These are phyloP conservation scores for Ambrosia hybrid DNA, from an alignment of 140 eudicot genomes.

Conservation along the genomic window DNA sequence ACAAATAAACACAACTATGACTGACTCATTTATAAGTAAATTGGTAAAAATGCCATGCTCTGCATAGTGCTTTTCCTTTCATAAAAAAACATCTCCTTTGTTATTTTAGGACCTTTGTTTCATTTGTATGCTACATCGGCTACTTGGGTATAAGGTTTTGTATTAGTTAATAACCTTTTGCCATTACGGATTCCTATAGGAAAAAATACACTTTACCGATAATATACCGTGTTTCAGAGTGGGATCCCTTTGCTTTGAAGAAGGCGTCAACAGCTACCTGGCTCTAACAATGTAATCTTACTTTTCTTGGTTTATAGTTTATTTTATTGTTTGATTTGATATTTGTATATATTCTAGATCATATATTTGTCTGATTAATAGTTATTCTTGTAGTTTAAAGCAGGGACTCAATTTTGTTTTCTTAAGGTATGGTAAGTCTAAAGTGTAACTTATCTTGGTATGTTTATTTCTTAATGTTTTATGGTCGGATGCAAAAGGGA, in stretches of 20 bases:
- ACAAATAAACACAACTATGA: not conserved
- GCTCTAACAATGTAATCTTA: slow-evolving; percentile 79
- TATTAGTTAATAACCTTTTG: not conserved
- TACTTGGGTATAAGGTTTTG: not conserved
- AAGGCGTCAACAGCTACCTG: slow-evolving; percentile 96
- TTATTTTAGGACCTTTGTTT: not conserved
- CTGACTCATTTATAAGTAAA: not conserved
- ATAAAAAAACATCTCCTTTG: not conserved
- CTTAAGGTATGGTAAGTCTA: too few species aligned
- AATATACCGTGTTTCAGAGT: slow-evolving; percentile 95
- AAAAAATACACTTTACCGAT: slow-evolving; percentile 95
- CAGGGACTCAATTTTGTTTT: too few species aligned
- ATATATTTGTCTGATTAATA: not conserved
- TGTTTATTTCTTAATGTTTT: too few species aligned
- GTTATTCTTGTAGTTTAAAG: not conserved
- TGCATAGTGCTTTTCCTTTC: not conserved
- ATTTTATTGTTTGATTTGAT: slow-evolving; percentile 6
- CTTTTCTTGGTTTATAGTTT: not conserved
- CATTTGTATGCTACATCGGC: not conserved
- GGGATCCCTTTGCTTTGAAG: slow-evolving; percentile 91
- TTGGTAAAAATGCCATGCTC: not conserved
- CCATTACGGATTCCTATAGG: slow-evolving; percentile 43
- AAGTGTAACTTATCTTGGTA: too few species aligned
- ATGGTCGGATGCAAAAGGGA: too few species aligned
- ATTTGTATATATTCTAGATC: slow-evolving; percentile 1